phyloP scores from a whole-genome alignment of 768 basidiomycete species.

The Leccinum barrowsii region DNA sequence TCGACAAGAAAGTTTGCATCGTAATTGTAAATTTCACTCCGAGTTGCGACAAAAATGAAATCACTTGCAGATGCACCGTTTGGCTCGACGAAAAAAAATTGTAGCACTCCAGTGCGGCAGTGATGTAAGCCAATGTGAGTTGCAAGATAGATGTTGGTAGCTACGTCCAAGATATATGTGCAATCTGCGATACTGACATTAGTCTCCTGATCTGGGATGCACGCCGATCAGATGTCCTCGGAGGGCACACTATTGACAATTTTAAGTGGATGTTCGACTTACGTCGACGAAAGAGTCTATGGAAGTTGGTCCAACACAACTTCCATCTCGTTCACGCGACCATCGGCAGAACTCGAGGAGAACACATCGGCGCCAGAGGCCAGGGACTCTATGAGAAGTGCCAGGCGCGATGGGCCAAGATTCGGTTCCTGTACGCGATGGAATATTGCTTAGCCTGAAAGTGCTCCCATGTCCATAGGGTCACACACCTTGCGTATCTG shows the following conservation, averaged over 20 bases:
- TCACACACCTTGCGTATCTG: slow-evolving; percentile 68
- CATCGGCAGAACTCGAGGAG: slow-evolving; percentile 36
- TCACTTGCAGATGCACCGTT: neutral
- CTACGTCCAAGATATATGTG: neutral
- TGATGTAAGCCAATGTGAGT: no score
- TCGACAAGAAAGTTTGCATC: neutral
- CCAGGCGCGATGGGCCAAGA: slow-evolving; percentile 62
- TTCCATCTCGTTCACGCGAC: slow-evolving; percentile 65
- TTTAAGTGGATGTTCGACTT: neutral
- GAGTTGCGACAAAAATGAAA: no score
- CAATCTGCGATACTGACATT: neutral
- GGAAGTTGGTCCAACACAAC: slow-evolving; percentile 50
- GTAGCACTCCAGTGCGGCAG: no score
- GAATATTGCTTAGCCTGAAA: neutral
- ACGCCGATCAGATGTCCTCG: neutral
- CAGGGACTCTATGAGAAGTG: slow-evolving; percentile 77
- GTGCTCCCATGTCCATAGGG: neutral
- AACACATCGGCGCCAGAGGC: slow-evolving; percentile 78
- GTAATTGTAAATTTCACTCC: neutral
- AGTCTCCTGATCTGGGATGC: neutral
- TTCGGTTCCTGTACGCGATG: slow-evolving; percentile 51
- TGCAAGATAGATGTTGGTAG: no score
- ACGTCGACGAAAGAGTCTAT: neutral
- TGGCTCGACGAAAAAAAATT: neutral
- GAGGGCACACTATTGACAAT: neutral